Percentiles rank a stretch among this genome's conserved stretches.
phyloP scores from a whole-genome alignment of 192 early-diverging fungal species.

The Entrophospora sp. region DNA sequence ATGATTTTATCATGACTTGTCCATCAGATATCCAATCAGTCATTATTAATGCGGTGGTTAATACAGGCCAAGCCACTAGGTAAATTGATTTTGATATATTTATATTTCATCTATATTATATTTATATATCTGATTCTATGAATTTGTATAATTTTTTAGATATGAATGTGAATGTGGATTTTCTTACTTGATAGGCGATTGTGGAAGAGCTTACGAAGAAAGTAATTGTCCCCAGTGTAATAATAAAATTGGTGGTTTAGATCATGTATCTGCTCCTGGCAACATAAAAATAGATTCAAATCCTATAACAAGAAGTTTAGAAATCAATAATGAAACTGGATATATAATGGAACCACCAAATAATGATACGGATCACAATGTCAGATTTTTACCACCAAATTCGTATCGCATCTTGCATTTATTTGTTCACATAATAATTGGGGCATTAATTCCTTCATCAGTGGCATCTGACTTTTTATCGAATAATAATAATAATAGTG shows the following conservation, averaged over 20 bases:
- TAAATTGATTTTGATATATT: background rate
- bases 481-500: background rate
- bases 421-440: constrained; percentile 22
- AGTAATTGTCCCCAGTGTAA: constrained; percentile 11
- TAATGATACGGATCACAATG: background rate
- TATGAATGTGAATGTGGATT: constrained; percentile 21
- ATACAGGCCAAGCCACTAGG: background rate
- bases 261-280: background rate
- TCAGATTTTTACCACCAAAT: constrained; percentile 9
- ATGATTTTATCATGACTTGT: background rate
- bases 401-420: constrained; percentile 20
- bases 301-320: background rate
- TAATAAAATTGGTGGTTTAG: background rate
- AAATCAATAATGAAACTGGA: background rate
- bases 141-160: background rate
- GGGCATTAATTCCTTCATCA: background rate
- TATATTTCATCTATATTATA: background rate
- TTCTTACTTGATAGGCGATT: constrained; percentile 13
- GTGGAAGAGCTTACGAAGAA: background rate
- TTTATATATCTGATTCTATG: background rate
- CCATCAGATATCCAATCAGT: constrained; percentile 6
- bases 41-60: background rate
- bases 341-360: constrained; percentile 4
- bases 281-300: background rate
- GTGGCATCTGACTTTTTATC: background rate